Base-by-base conservation (phyloP, 352 stramenopile species). In the Lagenidium sp. region DNA sequence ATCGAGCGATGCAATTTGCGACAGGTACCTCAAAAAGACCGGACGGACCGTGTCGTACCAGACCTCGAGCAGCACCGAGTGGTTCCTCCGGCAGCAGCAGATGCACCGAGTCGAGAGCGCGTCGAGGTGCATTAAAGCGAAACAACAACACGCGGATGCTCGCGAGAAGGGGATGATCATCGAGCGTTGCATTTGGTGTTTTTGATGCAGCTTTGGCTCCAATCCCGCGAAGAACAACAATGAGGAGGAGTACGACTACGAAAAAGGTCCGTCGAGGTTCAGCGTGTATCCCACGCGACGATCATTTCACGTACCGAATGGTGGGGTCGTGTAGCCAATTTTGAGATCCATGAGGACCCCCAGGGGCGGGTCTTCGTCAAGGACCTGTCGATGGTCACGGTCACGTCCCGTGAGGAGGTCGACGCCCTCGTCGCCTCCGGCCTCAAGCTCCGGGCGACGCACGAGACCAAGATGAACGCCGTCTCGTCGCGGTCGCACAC, bases 341-440 rank as follows among this genome's bases (percentile, higher is more conserved):
- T 94, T 39, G 83, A 97, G 49, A 96, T 97, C 26, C 85, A 95
- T 39, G 90, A 97, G 50, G 90, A 97, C 45, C 74, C 79, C 5
- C 77, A 95, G 47, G 88, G 89, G 2, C 78, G 88, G 19, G 89
- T 97, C 19, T 96, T 95, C 35, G 85, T 97, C n/a, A 96, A 96
- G 54, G 87, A 95, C 28, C 52, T 97, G 13, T 76, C 85, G 2
- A 83, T 95, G 65, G 85, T 96, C 10, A 90, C 85, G 0, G 89
- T 97, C n/a, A 82, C 68, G 0, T 85, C 68, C 2, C 69, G 82
- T 0, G 71, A 93, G 50, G 84, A 97, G 43, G 87, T 82, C 0
- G 76, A 88, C 36, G 69, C 71, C 10, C 74, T 97, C 18, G 78
- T 97, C 11, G 72, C 87, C 29, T 79, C 72, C 2, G 90, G 90